Conservation (phyloP, 2,329 filamentous ascomycete species). For the Trichoderma hamatum region DNA sequence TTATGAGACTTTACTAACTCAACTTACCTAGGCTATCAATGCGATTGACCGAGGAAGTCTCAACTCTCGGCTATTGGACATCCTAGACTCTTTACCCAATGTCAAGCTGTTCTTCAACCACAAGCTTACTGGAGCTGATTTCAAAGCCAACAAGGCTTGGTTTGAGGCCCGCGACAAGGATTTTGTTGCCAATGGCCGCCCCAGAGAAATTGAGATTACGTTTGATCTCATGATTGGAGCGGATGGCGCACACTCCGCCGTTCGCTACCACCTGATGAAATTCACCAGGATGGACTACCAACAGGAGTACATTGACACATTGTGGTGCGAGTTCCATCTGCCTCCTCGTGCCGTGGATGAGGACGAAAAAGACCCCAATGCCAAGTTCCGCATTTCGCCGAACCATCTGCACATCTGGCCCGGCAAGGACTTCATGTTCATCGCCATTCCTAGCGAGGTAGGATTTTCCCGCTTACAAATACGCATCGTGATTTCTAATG, state of each 20-base stretch:
- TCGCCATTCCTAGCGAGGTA: slow-evolving; percentile 80
- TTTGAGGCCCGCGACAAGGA: slow-evolving; percentile 65
- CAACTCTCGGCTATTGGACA: slow-evolving; percentile 82
- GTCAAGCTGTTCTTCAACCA: slow-evolving; percentile 92
- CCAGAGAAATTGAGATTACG: slow-evolving; percentile 74
- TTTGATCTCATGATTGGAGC: slow-evolving; percentile 95
- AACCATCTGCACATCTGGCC: slow-evolving; percentile 99
- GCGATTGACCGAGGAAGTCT: slow-evolving; percentile 83
- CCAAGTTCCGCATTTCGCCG: slow-evolving; percentile 77
- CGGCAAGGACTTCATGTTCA: slow-evolving; percentile 94
- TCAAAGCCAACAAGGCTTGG: slow-evolving; percentile 78
- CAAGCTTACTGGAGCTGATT: slow-evolving; percentile 89
- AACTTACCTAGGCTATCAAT: slow-evolving; percentile 66
- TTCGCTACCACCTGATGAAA: slow-evolving; percentile 95
- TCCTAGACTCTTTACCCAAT: slow-evolving; percentile 81
- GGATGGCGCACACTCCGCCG: slow-evolving; percentile 91
- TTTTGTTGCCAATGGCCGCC: slow-evolving; percentile 46
- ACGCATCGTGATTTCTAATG: not conserved
- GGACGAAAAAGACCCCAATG: slow-evolving; percentile 37
- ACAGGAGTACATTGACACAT: slow-evolving; percentile 92
- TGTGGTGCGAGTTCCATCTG: slow-evolving; percentile 97
- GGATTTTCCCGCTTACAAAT: slow-evolving; percentile 35
- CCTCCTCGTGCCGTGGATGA: slow-evolving; percentile 48
- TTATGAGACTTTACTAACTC: slow-evolving; percentile 23
- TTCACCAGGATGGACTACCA: slow-evolving; percentile 86